Conservation (phyloP, 495 filamentous ascomycete genomes). For the Penicillium desertorum region DNA sequence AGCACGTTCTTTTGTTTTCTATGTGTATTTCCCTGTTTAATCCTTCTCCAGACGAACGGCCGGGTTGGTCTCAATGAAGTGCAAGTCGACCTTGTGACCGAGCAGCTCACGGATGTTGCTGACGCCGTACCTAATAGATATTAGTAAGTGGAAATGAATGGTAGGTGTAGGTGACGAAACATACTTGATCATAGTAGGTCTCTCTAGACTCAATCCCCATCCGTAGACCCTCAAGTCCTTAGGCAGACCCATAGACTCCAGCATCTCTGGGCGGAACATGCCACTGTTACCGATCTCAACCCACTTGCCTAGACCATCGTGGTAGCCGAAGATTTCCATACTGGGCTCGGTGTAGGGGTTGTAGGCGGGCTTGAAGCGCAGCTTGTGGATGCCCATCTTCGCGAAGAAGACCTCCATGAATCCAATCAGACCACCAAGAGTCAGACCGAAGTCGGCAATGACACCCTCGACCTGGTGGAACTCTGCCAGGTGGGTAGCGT, state of each 20-base stretch:
- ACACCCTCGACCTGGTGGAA: conserved; percentile 99
- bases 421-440: conserved; percentile 87
- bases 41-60: conserved; percentile 78
- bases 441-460: conserved; percentile 91
- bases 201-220: conserved; percentile 85
- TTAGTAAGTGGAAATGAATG: conserved; percentile 10
- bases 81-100: conserved; percentile 80
- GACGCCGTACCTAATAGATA: conserved; percentile 60
- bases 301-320: conserved; percentile 84
- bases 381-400: conserved; percentile 87
- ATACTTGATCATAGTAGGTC: conserved; percentile 97
- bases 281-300: conserved; percentile 97
- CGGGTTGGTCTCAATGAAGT: conserved; percentile 79
- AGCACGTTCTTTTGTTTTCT: conserved; percentile 24
- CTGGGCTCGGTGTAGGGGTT: conserved; percentile 97
- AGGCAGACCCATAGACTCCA: conserved; percentile 85
- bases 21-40: conserved; percentile 38
- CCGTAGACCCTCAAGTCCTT: conserved; percentile 87
- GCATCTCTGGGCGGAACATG: conserved; percentile 97
- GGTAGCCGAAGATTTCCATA: conserved; percentile 95
- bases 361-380: conserved; percentile 97
- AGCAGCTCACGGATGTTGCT: conserved; percentile 82
- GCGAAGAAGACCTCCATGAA: conserved; percentile 97
- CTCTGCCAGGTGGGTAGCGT: conserved; percentile 93
- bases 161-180: conserved; percentile 17